phyloP scores from a whole-genome alignment of 345 rosid genomes.

The Euphorbia lathyris region DNA sequence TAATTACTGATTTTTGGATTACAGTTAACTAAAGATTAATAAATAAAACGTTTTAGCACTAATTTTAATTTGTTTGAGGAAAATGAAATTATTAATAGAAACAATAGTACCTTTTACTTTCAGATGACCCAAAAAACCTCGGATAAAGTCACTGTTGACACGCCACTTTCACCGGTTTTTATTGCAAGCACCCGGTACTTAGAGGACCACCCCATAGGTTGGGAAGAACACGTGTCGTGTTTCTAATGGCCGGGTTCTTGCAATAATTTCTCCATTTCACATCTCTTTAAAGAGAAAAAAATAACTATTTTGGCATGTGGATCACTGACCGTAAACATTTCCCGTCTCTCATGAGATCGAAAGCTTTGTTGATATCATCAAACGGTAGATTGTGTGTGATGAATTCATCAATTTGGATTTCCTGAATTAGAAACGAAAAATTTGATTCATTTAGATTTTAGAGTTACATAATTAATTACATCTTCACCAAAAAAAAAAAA shows the following conservation, averaged over 20 bases:
- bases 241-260: too few species aligned
- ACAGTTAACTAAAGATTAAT: too few species aligned
- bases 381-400: constrained; percentile 65
- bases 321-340: constrained; percentile 79
- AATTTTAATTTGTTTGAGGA: not conserved
- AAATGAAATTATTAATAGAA: not conserved
- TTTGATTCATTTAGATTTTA: not conserved
- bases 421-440: not conserved
- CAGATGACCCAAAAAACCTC: too few species aligned
- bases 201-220: too few species aligned
- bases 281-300: too few species aligned
- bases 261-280: too few species aligned
- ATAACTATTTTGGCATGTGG: constrained; percentile 65
- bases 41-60: too few species aligned
- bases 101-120: not conserved
- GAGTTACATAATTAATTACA: not conserved
- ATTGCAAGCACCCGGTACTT: too few species aligned
- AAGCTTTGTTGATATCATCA: constrained; percentile 73
- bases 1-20: too few species aligned
- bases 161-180: too few species aligned
- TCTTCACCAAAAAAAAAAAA: not conserved
- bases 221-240: too few species aligned
- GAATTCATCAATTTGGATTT: constrained; percentile 63
- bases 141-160: too few species aligned
- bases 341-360: constrained; percentile 76